Evolutionary conservation across 164 flowering plant genomes (phyloP), one percentile per base, ranked within the genome.

Genomic region (Cinnamomum micranthum): DNA sequence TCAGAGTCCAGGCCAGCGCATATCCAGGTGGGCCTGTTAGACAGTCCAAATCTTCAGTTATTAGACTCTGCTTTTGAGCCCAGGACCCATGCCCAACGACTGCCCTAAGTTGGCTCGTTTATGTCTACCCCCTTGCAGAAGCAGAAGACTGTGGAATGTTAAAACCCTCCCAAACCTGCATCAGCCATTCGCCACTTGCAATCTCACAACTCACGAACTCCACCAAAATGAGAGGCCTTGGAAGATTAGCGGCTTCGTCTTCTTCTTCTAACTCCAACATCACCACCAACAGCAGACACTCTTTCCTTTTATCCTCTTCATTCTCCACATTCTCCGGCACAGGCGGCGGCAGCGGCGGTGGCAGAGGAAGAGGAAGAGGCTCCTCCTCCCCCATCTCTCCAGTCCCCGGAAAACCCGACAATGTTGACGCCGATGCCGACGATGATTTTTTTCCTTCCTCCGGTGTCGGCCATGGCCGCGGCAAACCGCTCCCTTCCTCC

Each of bases 311-410:
- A 19, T 74, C 80, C 23, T 73, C 81, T 31, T n/a, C 74, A 24
- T 82, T 80, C 80, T 82, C 83, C 71, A 71, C 86, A 51, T 76
- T 80, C 50, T 65, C 81, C 23, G 47, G 79, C 50, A 75, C 75
- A 11, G 13, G 80, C 13, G 52, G 75, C 2, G 72, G 77, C 28
- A 58, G 79, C 12, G 78, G 81, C 6, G 58, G 76, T 27, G 88
- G 93, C 6, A 50, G 82, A 58, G 84, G 87, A 6, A 74, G 80
- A 24, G 86, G 91, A 35, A 80, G 86, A 24, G 88, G 88, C n/a
- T 66, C 76, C 10, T 55, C 76, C 76, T 23, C 79, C 12, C 69
- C 68, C 50, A 33, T 2, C 50, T 12, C 73, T 20, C 77, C 31
- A 52, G 9, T 71, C 14, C 79, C 80, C 9, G 87, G 77, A 4